Evolutionary conservation across 139 green algal species (phyloP), one percentile per base, ranked within the genome.

Genomic region (Chlorella vulgaris): DNA sequence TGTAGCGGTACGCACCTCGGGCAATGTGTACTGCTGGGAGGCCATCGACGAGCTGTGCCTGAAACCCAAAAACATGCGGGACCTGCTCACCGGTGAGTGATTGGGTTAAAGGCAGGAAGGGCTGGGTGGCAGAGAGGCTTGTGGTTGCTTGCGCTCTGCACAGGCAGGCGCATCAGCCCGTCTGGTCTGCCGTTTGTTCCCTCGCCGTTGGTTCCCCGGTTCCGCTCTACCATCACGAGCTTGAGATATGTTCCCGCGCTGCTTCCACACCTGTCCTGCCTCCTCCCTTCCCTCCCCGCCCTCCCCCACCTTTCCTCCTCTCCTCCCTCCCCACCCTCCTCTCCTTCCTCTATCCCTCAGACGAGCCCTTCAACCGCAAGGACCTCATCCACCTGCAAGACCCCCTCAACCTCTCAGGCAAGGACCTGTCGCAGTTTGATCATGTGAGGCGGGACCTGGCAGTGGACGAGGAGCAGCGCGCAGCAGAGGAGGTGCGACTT

Each of bases 1-100:
- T 76, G 96, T 96, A 35, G 96, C 96, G 3, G 78, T 99, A 31
- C 89, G 87, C 31, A 75, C 91, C 47, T 96, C 91, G 0, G 95
- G 95, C 74, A 97, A 98, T 33, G 83, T 88, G 31, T 88, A 88
- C 78, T 86, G 71, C 79, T 86, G 62, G 60, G 84, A 96, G 71
- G 96, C 96, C 4, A 73, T 99, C 60, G 86, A 98, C 68, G 91
- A 99, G 92, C 92, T 99, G 40, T 95, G 92, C 87, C 85, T 98
- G 36, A 98, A 98, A 91, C 78, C 96, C 31, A 97, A 96, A 80
- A 97, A 94, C 89, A 95, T 93, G 91, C 63, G 80, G 8, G 84
- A 88, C 78, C 66, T 88, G 33, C 29, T 88, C 28, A 84, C 84
- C 3, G 83, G 78, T 43, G 47, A 61, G 73, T n/a, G 15, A 58